These are phyloP conservation scores for Aspergillus panamensis DNA, from an alignment of 495 filamentous ascomycete genomes.

Conservation along the genomic window DNA sequence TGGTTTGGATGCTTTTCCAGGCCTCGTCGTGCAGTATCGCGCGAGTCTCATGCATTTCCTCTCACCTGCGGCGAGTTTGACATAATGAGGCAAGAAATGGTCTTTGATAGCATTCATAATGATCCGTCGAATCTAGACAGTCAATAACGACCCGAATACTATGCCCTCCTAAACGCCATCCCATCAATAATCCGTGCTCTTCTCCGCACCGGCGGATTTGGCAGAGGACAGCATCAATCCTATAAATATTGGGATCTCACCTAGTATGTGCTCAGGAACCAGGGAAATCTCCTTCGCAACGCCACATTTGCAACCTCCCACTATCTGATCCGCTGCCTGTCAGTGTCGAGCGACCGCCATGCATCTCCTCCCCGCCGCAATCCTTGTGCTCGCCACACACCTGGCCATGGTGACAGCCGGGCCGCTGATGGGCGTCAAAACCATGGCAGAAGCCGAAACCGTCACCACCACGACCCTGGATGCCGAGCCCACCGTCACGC, in stretches of 20 bases:
- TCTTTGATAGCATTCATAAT: too few species aligned
- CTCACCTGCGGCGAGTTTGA: too few species aligned
- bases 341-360: not conserved
- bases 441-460: not conserved
- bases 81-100: too few species aligned
- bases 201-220: not conserved
- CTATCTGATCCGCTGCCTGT: not conserved
- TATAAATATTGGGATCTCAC: not conserved
- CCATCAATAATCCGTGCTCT: not conserved
- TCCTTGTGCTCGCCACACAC: slow-evolving; percentile 4
- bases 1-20: too few species aligned
- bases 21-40: too few species aligned
- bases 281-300: not conserved
- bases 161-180: not conserved
- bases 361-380: slow-evolving; percentile 7
- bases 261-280: not conserved
- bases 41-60: too few species aligned
- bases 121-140: too few species aligned
- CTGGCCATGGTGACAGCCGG: not conserved
- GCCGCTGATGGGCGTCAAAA: not conserved
- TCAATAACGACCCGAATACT: too few species aligned
- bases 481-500: not conserved
- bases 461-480: slow-evolving; percentile 3
- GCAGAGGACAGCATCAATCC: not conserved
- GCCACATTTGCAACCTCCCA: not conserved